Base-by-base conservation (phyloP, 305 asterid genomes). In the Fraxinus greggii region DNA sequence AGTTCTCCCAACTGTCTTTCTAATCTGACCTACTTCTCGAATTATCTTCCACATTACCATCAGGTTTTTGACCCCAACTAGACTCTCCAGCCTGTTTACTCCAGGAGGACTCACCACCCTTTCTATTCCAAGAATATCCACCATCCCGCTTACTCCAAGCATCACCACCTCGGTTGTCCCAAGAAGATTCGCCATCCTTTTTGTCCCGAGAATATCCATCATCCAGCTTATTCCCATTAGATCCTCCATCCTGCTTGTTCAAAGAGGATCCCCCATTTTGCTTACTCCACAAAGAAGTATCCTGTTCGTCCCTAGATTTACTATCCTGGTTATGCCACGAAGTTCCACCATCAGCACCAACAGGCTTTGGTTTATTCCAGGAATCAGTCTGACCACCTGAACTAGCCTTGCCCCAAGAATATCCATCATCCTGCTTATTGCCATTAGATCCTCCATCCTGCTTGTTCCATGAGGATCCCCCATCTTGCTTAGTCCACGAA, bases 401-500 rank as follows among this genome's bases (percentile, higher is more conserved):
- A 40, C 56, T 63, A 75, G n/a, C 86, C 65, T 72, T 78, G 29
- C 61, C 36, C 86, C 70, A 79, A 61, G 77, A 78, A 21, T 23
- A 3, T 48, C 54, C 78, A 12, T 74, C 86, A 24, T 17, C 72
- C 32, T 79, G 80, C 78, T 81, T 80, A 69, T 51, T 81, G 80
- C 28, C 69, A 59, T 35, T 69, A 24, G 61, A 70, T 48, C 78
- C 81, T 75, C 78, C 85, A 32, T 75, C 85, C 73, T 86, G 83
- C 79, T 85, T 86, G 78, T 81, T 59, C 91, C 89, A 85, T 12
- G 90, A 88, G 32, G 87, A 85, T 75, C 87, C 90, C 33, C 81
- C 89, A 54, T 85, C 89, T 28, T 78, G 83, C 82, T 86, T 83
- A 70, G 80, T 81, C 90, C 85, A 82, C 1, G 85, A 83, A 70